phyloP scores from a whole-genome alignment of 2,329 filamentous ascomycete genomes.

The Ramularia endophylla region DNA sequence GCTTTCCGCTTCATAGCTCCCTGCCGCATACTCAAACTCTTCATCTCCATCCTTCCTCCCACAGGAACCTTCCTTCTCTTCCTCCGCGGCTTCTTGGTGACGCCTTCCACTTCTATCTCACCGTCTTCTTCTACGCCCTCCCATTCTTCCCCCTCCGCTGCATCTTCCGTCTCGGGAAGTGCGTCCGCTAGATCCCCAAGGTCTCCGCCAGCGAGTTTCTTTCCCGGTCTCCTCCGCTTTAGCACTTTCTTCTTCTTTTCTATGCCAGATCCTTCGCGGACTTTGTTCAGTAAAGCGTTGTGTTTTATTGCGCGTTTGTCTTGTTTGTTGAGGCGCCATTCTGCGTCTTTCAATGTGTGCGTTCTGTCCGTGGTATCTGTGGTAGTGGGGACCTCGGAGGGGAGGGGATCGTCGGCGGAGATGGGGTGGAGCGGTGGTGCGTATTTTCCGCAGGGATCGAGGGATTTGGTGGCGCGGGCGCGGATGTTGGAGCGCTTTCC shows the following conservation, averaged over 20 bases:
- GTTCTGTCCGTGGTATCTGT: not conserved
- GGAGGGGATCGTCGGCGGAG: conserved; percentile 2
- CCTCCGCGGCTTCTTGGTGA: conserved; percentile 15
- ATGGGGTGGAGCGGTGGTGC: conserved; percentile 13
- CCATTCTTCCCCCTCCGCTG: conserved; percentile 33
- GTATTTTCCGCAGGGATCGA: conserved; percentile 20
- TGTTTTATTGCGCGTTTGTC: conserved; percentile 81
- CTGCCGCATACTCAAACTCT: conserved; percentile 66
- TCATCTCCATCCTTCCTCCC: conserved; percentile 63
- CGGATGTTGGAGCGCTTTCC: conserved; percentile 12
- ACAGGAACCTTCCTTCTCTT: conserved; percentile 5
- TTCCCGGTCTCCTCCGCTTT: conserved; percentile 62
- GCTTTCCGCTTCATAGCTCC: conserved; percentile 82
- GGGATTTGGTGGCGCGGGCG: conserved; percentile 10
- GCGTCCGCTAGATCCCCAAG: conserved; percentile 74
- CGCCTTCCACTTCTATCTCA: conserved; percentile 13
- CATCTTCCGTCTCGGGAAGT: conserved; percentile 55
- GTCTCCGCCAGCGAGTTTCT: conserved; percentile 66
- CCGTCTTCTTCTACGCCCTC: conserved; percentile 11
- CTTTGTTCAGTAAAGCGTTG: conserved; percentile 58
- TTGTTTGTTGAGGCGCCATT: conserved; percentile 67
- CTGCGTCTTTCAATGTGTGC: conserved; percentile 27
- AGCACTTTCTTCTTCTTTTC: conserved; percentile 51
- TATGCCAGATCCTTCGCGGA: conserved; percentile 52
- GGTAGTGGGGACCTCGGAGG: conserved; percentile 4